Base-by-base conservation (phyloP, 306 rosid species). In the Sicyos baderoa region DNA sequence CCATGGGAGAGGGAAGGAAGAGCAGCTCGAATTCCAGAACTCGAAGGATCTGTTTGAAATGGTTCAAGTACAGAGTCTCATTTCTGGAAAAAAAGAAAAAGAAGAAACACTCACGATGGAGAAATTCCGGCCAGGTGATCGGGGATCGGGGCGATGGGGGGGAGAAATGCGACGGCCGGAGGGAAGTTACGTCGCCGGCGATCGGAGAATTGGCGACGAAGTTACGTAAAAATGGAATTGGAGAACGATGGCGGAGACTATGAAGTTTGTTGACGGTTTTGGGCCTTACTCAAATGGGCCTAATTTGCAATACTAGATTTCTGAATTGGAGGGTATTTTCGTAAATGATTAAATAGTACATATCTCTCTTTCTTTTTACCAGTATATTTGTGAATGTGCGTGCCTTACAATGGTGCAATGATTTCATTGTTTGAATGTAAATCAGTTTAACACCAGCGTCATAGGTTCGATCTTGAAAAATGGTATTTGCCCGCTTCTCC, bases 1-100 rank as follows among this genome's bases (percentile, higher is more conserved):
- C 94, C 94, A 87, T 80, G 25, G 45, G 6, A 29, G 22, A n/a
- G 11, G 21, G 49, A 25, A 58, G 22, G 32, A 72, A 49, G 55
- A 72, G 75, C 68, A 72, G 75, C 68, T 70, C 29, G n/a, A 74
- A 78, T 75, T 57, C 37, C 14, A 15, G 16, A 35, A 40, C 59
- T 51, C 48, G 17, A 9, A 10, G 47, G 73, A 51, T 69, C 73
- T 50, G 11, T 11, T 18, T 19, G 23, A 50, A 17, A 22, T 47
- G 25, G 73, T 22, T 50, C 29, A 69, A 27, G 58, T 32, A 50
- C 29, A 69, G 25, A 25, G 4, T 50, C 60, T 61, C 76, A 73
- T 73, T 42, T 25, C 71, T 54, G 51, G 42, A 52, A 23, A 62
- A 21, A n/a, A n/a, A n/a, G n/a, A n/a, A n/a, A n/a, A n/a, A n/a